Evolutionary conservation across 2,329 filamentous ascomycete species (phyloP).

Genomic region (Dactylellina cionopaga): DNA sequence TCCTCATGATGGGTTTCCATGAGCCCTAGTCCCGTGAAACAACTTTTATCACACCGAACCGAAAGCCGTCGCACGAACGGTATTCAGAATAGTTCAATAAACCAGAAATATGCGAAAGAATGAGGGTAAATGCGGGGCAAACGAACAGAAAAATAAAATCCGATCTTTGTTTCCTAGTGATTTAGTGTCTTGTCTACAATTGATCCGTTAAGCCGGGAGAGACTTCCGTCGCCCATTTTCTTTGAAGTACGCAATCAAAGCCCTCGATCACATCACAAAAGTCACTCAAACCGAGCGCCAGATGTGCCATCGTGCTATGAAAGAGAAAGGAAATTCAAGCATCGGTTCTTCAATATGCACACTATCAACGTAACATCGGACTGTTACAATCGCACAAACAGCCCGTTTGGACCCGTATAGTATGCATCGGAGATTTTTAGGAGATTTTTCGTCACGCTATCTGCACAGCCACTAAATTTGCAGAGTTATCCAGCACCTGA

Average conservation of each 20-base stretch:
- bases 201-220: constrained; percentile 15
- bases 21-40: constrained; percentile 2
- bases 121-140: constrained; percentile 40
- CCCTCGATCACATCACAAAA: constrained; percentile 32
- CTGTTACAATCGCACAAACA: constrained; percentile 9
- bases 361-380: constrained; percentile 8
- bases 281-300: constrained; percentile 1
- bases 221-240: constrained; percentile 7
- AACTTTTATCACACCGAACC: constrained; percentile 6
- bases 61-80: neutral
- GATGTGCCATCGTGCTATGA: neutral
- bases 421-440: constrained; percentile 39
- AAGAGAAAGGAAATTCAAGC: constrained; percentile 1
- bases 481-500: neutral
- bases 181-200: too few species aligned
- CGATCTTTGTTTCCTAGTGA: constrained; percentile 30
- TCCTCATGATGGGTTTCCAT: constrained; percentile 2
- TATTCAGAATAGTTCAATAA: neutral
- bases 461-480: constrained; percentile 31
- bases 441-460: constrained; percentile 30
- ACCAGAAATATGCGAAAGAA: neutral
- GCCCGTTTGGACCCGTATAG: constrained; percentile 8
- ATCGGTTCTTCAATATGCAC: neutral
- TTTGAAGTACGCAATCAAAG: constrained; percentile 29
- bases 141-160: constrained; percentile 31